These are phyloP conservation scores for Camellia sinensis DNA, from an alignment of 148 eudicot species.

Conservation along the genomic window DNA sequence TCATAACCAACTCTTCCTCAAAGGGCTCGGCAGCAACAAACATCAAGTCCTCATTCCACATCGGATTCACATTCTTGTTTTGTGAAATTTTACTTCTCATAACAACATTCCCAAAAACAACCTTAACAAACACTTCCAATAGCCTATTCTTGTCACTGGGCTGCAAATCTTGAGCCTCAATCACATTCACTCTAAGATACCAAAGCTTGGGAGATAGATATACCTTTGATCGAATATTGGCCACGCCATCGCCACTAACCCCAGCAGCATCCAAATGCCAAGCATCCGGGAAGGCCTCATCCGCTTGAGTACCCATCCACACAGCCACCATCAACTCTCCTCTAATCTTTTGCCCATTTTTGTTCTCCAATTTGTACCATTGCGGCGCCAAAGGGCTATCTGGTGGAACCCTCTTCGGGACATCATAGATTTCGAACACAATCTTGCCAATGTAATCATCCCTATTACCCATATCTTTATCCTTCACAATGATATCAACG, in stretches of 20 bases:
- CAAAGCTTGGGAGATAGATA: slow-evolving; percentile 15
- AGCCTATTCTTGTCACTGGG: slow-evolving; percentile 1
- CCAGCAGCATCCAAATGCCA: slow-evolving; percentile 6
- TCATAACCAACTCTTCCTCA: slow-evolving; percentile 14
- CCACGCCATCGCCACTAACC: slow-evolving; percentile 2
- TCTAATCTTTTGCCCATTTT: neutral
- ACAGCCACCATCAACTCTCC: slow-evolving; percentile 9
- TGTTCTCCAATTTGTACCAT: slow-evolving; percentile 10
- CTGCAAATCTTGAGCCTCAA: slow-evolving; percentile 14
- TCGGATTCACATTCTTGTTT: neutral
- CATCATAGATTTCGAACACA: slow-evolving; percentile 3
- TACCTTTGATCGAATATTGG: slow-evolving; percentile 6
- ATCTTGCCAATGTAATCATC: slow-evolving; percentile 12
- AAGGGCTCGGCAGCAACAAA: slow-evolving; percentile 21
- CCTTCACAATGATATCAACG: slow-evolving; percentile 3
- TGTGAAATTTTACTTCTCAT: slow-evolving; percentile 12
- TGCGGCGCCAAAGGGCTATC: slow-evolving; percentile 19
- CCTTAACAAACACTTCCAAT: slow-evolving; percentile 5
- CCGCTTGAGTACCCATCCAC: slow-evolving; percentile 18
- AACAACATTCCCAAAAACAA: neutral
- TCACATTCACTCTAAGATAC: slow-evolving; percentile 13
- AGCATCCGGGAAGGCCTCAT: slow-evolving; percentile 14
- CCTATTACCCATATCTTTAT: slow-evolving; percentile 3
- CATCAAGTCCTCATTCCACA: slow-evolving; percentile 25
- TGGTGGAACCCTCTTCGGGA: slow-evolving; percentile 14